Conservation (phyloP, 306 rosid genomes). For the Heteromeles arbutifolia region DNA sequence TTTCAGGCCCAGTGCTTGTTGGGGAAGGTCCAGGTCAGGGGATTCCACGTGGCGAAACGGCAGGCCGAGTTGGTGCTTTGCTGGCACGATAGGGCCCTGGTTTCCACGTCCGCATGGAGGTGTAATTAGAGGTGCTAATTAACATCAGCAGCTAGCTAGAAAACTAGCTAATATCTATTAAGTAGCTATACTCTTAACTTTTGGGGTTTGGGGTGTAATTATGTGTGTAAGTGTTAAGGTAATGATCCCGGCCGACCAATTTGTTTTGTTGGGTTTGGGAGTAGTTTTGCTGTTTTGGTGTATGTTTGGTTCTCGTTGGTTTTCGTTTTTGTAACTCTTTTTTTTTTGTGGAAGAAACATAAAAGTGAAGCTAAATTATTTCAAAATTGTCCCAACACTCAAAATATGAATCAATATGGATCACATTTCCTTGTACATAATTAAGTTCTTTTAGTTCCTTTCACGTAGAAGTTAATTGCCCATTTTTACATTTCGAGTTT, state of each 20-base stretch:
- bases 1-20: conserved; percentile 77
- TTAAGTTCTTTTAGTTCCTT: neutral
- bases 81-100: conserved; percentile 69
- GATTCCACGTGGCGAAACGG: conserved; percentile 73
- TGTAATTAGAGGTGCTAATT: conserved; percentile 24
- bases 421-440: neutral
- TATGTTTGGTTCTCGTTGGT: neutral
- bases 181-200: neutral
- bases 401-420: neutral
- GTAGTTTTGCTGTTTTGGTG: neutral
- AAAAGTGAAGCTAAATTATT: neutral
- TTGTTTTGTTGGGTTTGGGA: neutral
- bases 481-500: too few relatives aligned
- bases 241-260: conserved; percentile 4
- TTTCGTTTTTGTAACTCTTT: too few relatives aligned
- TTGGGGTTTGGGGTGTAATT: conserved; percentile 12
- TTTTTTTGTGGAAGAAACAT: neutral
- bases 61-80: conserved; percentile 77
- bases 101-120: conserved; percentile 78
- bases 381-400: neutral
- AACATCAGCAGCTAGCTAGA: neutral
- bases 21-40: conserved; percentile 62
- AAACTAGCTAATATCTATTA: conserved; percentile 2
- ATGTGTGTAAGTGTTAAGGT: neutral
- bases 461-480: neutral